Evolutionary conservation across 768 basidiomycete genomes (phyloP).

Genomic region (Boletus rubropictus): DNA sequence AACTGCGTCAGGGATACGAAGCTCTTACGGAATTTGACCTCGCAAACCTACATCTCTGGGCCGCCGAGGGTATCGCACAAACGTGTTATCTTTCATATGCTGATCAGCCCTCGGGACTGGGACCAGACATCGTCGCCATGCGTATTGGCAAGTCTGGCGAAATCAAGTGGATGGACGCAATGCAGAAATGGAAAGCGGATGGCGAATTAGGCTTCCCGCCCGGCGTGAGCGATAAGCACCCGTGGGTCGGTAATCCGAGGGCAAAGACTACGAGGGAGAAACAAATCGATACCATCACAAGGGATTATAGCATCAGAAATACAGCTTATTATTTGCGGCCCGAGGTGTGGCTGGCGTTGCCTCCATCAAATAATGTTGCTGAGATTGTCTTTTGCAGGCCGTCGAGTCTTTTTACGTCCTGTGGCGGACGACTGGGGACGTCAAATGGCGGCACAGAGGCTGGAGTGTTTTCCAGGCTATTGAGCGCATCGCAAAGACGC

Average conservation of each 20-base stretch:
- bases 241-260: conserved; percentile 25
- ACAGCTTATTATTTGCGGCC: conserved; percentile 57
- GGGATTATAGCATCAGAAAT: conserved; percentile 51
- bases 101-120: conserved; percentile 63
- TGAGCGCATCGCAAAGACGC: conserved; percentile 51
- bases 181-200: conserved; percentile 44
- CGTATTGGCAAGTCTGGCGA: conserved; percentile 22
- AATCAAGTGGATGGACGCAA: conserved; percentile 25
- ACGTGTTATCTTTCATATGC: conserved; percentile 68
- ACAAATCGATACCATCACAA: conserved; percentile 23
- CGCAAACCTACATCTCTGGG: conserved; percentile 67
- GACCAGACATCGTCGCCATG: conserved; percentile 51
- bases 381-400: conserved; percentile 39
- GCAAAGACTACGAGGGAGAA: conserved; percentile 15
- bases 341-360: conserved; percentile 43
- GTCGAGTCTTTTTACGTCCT: conserved; percentile 68
- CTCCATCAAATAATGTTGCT: not conserved
- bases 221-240: conserved; percentile 40
- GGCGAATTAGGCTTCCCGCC: conserved; percentile 47
- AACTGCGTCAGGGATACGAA: conserved; percentile 29
- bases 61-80: conserved; percentile 67
- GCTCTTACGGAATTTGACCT: conserved; percentile 44
- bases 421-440: conserved; percentile 64
- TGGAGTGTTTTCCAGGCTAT: conserved; percentile 69
- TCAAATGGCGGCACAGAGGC: conserved; percentile 63